phyloP scores from a whole-genome alignment of 441 rosid species.

The Syzygium malaccense region DNA sequence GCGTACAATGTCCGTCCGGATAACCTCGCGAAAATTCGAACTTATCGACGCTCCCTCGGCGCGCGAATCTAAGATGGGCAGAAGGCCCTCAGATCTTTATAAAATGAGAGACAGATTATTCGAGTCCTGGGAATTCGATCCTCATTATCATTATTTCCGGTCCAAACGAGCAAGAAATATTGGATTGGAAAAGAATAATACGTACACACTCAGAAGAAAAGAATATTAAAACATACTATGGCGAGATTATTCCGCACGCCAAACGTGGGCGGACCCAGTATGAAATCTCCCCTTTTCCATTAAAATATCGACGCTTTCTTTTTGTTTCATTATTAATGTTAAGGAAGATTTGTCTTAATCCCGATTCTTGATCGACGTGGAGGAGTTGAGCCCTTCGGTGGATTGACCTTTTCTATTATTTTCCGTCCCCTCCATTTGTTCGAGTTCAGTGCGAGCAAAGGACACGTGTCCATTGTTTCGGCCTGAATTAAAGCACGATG shows the following conservation, averaged over 20 bases:
- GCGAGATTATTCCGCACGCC: background rate
- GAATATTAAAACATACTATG: background rate
- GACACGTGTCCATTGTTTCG: background rate
- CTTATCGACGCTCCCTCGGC: rapidly evolving
- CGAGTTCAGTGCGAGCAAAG: background rate
- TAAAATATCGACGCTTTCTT: background rate
- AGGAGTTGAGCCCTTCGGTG: background rate
- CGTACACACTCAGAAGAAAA: background rate
- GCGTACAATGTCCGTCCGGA: rapidly evolving
- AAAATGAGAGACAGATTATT: background rate
- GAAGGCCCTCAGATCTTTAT: rapidly evolving
- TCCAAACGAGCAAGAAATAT: background rate
- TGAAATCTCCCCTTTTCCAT: background rate
- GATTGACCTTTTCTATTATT: background rate
- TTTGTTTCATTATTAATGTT: background rate
- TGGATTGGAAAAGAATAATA: background rate
- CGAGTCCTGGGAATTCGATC: background rate
- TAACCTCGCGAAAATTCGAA: background rate
- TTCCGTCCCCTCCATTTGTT: background rate
- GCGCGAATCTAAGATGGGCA: too few species aligned
- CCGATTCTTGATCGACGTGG: background rate
- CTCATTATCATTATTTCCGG: background rate
- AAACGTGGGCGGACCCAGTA: background rate
- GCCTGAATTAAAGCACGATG: background rate
- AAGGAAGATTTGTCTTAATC: background rate